Base-by-base conservation (phyloP, 1,139 yeast species). In the Suhomyces bribrorum region DNA sequence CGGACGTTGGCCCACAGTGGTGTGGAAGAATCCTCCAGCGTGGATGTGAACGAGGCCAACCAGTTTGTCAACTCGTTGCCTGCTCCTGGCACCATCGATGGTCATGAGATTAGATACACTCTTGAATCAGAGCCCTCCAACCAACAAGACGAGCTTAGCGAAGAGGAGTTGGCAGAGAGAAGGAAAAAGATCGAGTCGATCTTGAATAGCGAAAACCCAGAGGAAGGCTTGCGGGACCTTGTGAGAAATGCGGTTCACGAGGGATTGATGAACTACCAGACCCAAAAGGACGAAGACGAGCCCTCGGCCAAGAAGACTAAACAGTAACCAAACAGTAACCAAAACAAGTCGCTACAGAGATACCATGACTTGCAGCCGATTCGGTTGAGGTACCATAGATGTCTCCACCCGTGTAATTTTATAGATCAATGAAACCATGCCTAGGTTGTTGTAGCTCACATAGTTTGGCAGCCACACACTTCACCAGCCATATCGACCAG, bases 191-290 rank as follows among this genome's bases (percentile, higher is more conserved):
- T 90, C 24, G 88, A 85, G 53, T 77, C 75, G 31, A 86, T 90
- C 18, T 75, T 89, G 50, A 75, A 77, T 45, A 79, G 94, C 44
- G 92, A 86, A 8, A 79, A 84, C 47, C 84, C 92, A 1, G 92
- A 86, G 52, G 92, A 82, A 49, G 86, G 81, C 16, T 69, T 90
- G 38, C 77, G 86, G 52, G 79, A 79, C 32, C 79, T 84, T 53
- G 78, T 89, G 32, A 69, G 78, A 45, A 76, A 75, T 15, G 81
- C 86, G 14, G 83, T 88, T 12, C 77, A 81, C 32, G 75, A 75
- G 41, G 76, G 76, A 1, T 50, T 71, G 61, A 50, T 59, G 17
- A 55, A 63, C 37, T 64, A 54, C 50, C 52, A 54, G 23, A 50
- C 45, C 12, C 58, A 53, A 23, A 23, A 31, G 11, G 13, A 11